Base-by-base conservation (phyloP, 2,329 filamentous ascomycete species). In the Cytospora paraplurivora region DNA sequence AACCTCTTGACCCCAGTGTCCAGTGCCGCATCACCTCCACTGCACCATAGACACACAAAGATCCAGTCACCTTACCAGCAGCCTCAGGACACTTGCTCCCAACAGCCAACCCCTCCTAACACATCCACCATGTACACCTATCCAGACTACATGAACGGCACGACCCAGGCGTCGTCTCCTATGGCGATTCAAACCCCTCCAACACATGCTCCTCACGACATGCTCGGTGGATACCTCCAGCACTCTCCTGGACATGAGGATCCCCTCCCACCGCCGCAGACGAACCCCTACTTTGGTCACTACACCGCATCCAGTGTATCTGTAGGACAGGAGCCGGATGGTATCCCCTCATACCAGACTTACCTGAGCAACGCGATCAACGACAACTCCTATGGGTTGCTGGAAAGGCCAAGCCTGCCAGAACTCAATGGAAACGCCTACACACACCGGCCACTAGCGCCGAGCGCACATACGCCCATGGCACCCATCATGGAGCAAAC, bases 1-100 rank as follows among this genome's bases (percentile, higher is more conserved):
- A 66, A 72, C 68, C 74, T 84, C 62, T 72, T 82, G 56, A 83
- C 82, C n/a, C 82, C 83, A 33, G 78, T 79, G n/a, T 84, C 82
- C 54, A 75, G 75, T 55, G 75, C 76, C 62, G 77, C 74, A 34
- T 85, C 82, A 37, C 82, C 82, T 59, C 78, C 79, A 56, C 68
- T 82, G 51, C 75, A 77, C 59, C 79, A 82, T 19, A 47, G 44
- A 62, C 75, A 74, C 41, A 63, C 63, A 32, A 60, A 55, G 35
- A 53, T 59, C 49, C 64, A 66, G 53, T 61, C 64, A 15, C 57
- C 64, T 34, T 82, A 81, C 66, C 69, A 69, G 61, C 69, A 77
- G 69, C 70, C 72, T 17, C 75, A 76, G n/a, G 72, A 74, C 44
- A 68, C 76, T 35, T 73, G 69, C 50, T 70, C 76, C 8, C 81